A percentile compares a stretch with the other conserved stretches of the same genome.
Evolutionary conservation across 345 rosid genomes (phyloP).

Genomic region (Rubroshorea leprosula): DNA sequence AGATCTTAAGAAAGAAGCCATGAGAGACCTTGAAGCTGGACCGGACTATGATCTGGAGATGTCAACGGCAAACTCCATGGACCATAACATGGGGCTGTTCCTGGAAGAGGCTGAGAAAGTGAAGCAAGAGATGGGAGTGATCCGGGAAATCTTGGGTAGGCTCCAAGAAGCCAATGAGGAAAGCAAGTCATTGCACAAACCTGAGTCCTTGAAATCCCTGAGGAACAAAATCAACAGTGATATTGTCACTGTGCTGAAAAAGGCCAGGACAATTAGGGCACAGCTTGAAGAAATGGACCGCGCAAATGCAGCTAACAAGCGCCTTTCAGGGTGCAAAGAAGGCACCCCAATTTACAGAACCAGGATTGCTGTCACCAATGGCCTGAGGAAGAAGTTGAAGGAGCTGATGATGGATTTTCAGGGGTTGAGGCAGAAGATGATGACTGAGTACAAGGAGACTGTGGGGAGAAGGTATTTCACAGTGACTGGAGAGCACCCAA

Average conservation of each 20-base stretch:
- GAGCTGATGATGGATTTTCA: constrained; percentile 98
- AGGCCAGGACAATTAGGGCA: constrained; percentile 51
- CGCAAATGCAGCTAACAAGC: constrained; percentile 68
- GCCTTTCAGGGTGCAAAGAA: constrained; percentile 71
- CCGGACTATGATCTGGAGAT: constrained; percentile 59
- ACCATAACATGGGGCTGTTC: constrained; percentile 66
- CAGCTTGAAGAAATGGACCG: constrained; percentile 86
- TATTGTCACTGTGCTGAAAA: constrained; percentile 54
- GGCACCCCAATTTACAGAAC: constrained; percentile 79
- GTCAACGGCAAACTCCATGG: constrained; percentile 43
- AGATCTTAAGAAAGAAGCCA: constrained; percentile 85
- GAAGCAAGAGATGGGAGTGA: constrained; percentile 72
- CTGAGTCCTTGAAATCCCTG: constrained; percentile 58
- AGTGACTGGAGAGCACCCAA: constrained; percentile 79
- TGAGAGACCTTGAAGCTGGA: constrained; percentile 88
- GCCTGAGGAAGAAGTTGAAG: constrained; percentile 69
- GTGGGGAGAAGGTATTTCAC: constrained; percentile 89
- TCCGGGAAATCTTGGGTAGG: constrained; percentile 51
- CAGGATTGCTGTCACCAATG: constrained; percentile 72
- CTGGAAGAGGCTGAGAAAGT: constrained; percentile 88
- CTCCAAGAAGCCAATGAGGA: constrained; percentile 71
- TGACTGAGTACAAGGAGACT: constrained; percentile 86
- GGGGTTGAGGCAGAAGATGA: constrained; percentile 78
- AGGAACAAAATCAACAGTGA: constrained; percentile 67
- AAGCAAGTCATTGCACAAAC: constrained; percentile 74